A percentile compares a stretch with the other conserved stretches of the same genome.
Conservation (phyloP, 345 rosid genomes). For the Eucalyptus sp. region DNA sequence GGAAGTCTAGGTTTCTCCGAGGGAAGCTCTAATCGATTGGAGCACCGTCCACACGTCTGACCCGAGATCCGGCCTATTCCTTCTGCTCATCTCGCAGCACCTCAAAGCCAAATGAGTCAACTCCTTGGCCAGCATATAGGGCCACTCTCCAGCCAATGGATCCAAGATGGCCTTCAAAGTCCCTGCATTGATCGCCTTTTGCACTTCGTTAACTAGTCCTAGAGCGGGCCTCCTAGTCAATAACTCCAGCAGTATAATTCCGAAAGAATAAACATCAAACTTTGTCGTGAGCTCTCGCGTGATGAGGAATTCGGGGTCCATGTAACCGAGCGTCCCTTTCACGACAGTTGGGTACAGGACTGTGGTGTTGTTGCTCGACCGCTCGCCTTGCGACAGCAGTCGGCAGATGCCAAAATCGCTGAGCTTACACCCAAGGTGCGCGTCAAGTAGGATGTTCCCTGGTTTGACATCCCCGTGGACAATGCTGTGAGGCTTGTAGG, state of each 20-base stretch:
- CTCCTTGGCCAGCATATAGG: background rate
- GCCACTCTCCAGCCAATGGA: background rate
- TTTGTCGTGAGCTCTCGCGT: conserved; percentile 59
- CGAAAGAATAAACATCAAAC: conserved; percentile 83
- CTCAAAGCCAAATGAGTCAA: background rate
- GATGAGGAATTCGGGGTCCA: conserved; percentile 63
- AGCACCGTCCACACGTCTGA: background rate
- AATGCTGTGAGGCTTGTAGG: conserved; percentile 56
- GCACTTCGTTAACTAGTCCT: background rate
- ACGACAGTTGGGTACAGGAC: background rate
- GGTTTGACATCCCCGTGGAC: conserved; percentile 89
- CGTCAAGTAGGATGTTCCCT: conserved; percentile 65
- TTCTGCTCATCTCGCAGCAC: background rate
- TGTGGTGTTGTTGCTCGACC: background rate
- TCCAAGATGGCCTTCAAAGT: background rate
- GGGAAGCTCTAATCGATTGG: background rate
- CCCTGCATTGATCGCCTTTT: background rate
- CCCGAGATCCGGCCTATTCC: background rate
- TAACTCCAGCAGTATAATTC: conserved; percentile 53
- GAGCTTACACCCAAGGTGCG: conserved; percentile 58
- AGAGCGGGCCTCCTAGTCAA: conserved; percentile 56
- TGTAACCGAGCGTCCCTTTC: background rate
- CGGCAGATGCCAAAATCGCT: conserved; percentile 64
- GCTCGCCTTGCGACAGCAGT: conserved; percentile 5
- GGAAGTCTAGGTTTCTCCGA: background rate